Evolutionary conservation across 2,329 filamentous ascomycete species (phyloP).

Genomic region (Ophiostoma piceae): DNA sequence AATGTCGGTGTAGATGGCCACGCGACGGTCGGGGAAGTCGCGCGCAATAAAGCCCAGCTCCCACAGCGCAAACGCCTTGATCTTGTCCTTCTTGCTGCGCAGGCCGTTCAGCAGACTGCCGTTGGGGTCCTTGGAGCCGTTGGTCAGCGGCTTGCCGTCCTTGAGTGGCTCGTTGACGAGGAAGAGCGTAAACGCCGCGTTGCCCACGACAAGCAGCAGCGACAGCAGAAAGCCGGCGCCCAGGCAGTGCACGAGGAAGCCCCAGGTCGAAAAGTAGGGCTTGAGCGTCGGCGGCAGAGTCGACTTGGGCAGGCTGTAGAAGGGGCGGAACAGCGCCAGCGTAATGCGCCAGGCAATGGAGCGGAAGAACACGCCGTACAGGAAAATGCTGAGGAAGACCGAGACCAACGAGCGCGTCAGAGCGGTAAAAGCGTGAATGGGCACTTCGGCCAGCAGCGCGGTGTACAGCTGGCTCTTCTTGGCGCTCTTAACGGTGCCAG

Average conservation of each 20-base stretch:
- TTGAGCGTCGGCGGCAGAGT: constrained; percentile 56
- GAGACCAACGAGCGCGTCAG: constrained; percentile 40
- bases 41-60: constrained; percentile 77
- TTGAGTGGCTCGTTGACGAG: constrained; percentile 77
- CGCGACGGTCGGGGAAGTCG: constrained; percentile 67
- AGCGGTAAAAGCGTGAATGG: constrained; percentile 37
- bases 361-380: constrained; percentile 62
- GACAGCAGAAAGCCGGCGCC: constrained; percentile 62
- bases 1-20: constrained; percentile 79
- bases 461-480: constrained; percentile 23
- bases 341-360: constrained; percentile 62
- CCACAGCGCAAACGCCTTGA: constrained; percentile 84
- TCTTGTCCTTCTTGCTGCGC: constrained; percentile 73
- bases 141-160: constrained; percentile 75
- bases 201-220: constrained; percentile 70
- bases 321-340: constrained; percentile 62
- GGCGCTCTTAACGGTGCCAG: not conserved
- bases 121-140: constrained; percentile 84
- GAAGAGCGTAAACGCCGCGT: constrained; percentile 72
- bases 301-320: constrained; percentile 70
- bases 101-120: constrained; percentile 80
- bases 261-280: constrained; percentile 48
- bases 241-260: constrained; percentile 51
- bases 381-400: constrained; percentile 44
- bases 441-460: constrained; percentile 37